Evolutionary conservation across 371 early-diverging fungal genomes (phyloP).

Genomic region (Coemansia sp.): DNA sequence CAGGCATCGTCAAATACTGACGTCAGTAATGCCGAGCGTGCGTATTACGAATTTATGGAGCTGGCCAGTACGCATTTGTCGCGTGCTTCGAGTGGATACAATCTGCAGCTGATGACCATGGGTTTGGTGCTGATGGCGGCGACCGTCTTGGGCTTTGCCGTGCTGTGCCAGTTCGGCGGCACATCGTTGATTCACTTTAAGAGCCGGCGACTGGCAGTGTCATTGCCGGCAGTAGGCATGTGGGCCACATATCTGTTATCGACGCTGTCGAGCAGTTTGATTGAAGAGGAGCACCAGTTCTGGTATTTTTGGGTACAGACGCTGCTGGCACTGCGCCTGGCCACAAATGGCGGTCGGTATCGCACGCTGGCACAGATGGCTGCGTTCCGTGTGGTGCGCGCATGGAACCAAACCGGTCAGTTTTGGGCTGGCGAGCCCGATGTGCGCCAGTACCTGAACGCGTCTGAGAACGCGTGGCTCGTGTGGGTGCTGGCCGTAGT

Average conservation of each 20-base stretch:
- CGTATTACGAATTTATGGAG: slow-evolving; percentile 47
- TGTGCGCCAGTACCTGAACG: slow-evolving; percentile 53
- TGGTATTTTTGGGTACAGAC: slow-evolving; percentile 74
- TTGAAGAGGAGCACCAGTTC: slow-evolving; percentile 75
- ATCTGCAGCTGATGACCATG: slow-evolving; percentile 53
- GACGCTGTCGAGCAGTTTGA: slow-evolving; percentile 69
- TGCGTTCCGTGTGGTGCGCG: slow-evolving; percentile 31
- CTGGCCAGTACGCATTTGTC: slow-evolving; percentile 55
- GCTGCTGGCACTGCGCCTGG: slow-evolving; percentile 52
- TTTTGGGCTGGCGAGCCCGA: slow-evolving; percentile 58
- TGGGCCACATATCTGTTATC: slow-evolving; percentile 56
- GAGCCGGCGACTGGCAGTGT: slow-evolving; percentile 20
- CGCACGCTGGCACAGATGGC: slow-evolving; percentile 42
- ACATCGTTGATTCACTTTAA: slow-evolving; percentile 6
- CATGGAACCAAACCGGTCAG: slow-evolving; percentile 53
- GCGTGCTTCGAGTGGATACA: slow-evolving; percentile 60
- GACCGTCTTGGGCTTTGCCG: slow-evolving; percentile 5
- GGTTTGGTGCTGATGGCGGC: slow-evolving; percentile 51
- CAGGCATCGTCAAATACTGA: not conserved
- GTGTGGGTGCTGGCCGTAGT: slow-evolving; percentile 50
- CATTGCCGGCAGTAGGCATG: slow-evolving; percentile 44
- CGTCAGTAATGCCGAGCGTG: slow-evolving; percentile 24
- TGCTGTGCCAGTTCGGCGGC: slow-evolving; percentile 16
- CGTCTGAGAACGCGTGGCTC: slow-evolving; percentile 24
- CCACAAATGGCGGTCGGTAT: slow-evolving; percentile 44